Conservation (phyloP, 2,329 filamentous ascomycete genomes). For the Fusarium sarcochroum region DNA sequence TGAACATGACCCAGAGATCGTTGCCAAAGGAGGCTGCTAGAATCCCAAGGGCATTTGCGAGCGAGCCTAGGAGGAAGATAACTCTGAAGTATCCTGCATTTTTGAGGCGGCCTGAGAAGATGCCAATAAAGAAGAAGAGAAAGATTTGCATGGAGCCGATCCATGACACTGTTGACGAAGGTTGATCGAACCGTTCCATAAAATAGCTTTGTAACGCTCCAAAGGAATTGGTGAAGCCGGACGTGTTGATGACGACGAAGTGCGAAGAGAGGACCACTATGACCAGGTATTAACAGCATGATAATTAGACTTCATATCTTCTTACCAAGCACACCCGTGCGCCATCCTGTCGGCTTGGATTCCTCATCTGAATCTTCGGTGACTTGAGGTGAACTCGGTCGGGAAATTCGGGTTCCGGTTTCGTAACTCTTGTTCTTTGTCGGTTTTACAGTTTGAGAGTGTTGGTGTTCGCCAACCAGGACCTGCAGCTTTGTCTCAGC, state of each 20-base stretch:
- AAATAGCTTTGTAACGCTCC: conserved; percentile 7
- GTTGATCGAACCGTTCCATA: background rate
- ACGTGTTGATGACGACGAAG: conserved; percentile 6
- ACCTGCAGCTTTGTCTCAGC: background rate
- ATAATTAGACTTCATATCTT: no score
- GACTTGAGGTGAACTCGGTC: accelerated
- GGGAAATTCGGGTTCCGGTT: background rate
- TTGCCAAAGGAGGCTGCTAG: background rate
- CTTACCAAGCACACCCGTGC: background rate
- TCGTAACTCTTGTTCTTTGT: accelerated
- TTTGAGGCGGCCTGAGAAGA: background rate
- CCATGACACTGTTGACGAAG: background rate
- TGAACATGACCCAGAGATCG: background rate
- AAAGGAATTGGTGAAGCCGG: conserved; percentile 3
- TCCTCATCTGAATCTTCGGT: accelerated
- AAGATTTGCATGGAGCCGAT: background rate
- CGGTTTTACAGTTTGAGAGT: background rate
- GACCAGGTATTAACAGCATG: background rate
- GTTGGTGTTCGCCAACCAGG: background rate
- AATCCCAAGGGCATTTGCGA: background rate
- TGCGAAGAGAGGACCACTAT: background rate
- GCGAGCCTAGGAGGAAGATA: background rate
- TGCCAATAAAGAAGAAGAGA: background rate
- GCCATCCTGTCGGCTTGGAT: background rate
- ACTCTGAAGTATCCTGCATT: background rate